Evolutionary conservation across 148 eudicot species (phyloP).

Genomic region (Rhododendron vialii): DNA sequence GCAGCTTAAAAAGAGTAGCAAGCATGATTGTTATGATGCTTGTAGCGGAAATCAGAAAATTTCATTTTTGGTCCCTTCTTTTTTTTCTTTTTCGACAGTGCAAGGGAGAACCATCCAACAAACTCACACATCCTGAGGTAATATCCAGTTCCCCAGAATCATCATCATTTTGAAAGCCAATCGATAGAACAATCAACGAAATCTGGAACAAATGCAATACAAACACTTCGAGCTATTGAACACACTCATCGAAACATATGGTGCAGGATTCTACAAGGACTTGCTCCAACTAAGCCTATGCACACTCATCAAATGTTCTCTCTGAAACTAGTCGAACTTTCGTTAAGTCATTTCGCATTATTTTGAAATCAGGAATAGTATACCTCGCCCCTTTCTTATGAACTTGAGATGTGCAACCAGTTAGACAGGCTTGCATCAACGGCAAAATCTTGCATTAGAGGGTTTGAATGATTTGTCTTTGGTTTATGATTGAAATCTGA

Average conservation of each 20-base stretch:
- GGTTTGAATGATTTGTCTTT: constrained; percentile 4
- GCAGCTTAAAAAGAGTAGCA: not conserved
- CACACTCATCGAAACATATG: not conserved
- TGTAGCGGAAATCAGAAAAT: not conserved
- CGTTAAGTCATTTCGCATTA: too few relatives aligned
- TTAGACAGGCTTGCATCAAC: constrained; percentile 30
- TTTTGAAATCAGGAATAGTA: not conserved
- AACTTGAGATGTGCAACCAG: constrained; percentile 22
- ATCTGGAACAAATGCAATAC: not conserved
- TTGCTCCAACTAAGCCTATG: not conserved
- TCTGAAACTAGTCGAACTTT: not conserved
- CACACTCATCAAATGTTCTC: not conserved
- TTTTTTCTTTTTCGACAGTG: not conserved
- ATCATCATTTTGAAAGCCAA: not conserved
- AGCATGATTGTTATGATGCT: not conserved
- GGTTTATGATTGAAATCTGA: constrained; percentile 10
- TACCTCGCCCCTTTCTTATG: not conserved
- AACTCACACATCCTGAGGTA: not conserved
- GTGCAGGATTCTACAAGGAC: not conserved
- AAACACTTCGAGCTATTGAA: not conserved
- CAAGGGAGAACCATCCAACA: not conserved
- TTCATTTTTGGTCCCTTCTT: not conserved
- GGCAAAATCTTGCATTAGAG: constrained; percentile 10
- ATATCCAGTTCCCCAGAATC: not conserved
- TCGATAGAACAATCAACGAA: not conserved